A percentile compares a stretch with the other conserved stretches of the same genome.
These are phyloP conservation scores for Chlamydomonas incerta DNA, from an alignment of 139 green algal species.

Conservation along the genomic window DNA sequence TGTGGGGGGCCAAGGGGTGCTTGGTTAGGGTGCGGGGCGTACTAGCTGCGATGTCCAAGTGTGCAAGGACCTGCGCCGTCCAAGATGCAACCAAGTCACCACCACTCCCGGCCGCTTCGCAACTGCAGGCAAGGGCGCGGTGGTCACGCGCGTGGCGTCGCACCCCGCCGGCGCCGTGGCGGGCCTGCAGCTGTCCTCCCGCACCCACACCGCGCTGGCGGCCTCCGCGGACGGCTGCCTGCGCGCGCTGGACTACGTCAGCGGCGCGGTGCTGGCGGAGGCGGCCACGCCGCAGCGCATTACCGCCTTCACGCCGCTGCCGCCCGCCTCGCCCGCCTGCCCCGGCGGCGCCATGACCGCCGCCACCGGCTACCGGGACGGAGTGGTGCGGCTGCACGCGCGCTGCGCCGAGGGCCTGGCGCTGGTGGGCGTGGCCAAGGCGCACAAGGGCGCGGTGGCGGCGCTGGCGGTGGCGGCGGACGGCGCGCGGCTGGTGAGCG, in stretches of 20 bases:
- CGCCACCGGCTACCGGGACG: conserved; percentile 47
- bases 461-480: conserved; percentile 54
- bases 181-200: conserved; percentile 54
- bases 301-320: conserved; percentile 40
- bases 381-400: conserved; percentile 18
- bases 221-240: conserved; percentile 67
- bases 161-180: conserved; percentile 64
- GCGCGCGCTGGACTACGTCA: conserved; percentile 65
- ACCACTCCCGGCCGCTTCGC: too few relatives aligned
- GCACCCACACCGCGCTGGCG: conserved; percentile 63
- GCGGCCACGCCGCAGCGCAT: conserved; percentile 1
- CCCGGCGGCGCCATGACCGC: background rate
- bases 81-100: too few relatives aligned
- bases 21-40: too few relatives aligned
- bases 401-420: conserved; percentile 55
- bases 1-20: too few relatives aligned
- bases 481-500: conserved; percentile 51
- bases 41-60: too few relatives aligned
- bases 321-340: background rate
- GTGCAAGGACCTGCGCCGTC: too few relatives aligned
- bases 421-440: conserved; percentile 65
- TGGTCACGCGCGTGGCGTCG: conserved; percentile 29
- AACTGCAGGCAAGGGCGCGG: conserved; percentile 34
- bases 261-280: conserved; percentile 1
- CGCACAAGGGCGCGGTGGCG: conserved; percentile 66